Base-by-base conservation (phyloP, 148 eudicot genomes). In the Fagopyrum tataricum region DNA sequence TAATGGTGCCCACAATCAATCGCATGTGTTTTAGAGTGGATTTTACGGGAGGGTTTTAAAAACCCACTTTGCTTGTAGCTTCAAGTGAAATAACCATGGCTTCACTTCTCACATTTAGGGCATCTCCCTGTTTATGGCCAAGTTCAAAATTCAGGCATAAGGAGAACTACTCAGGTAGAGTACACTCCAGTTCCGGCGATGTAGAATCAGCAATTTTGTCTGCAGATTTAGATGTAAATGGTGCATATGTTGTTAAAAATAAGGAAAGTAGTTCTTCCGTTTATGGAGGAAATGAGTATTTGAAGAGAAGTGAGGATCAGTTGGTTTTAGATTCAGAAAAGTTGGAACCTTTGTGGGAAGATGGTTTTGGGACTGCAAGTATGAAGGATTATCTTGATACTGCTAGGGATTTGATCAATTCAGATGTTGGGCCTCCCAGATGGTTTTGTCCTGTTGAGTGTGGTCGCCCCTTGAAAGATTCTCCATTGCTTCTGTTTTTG, bases 391-490 rank as follows among this genome's bases (percentile, higher is more conserved):
- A 92, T 74, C 90, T 95, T 81, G 96, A 95, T 77, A 73, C 70
- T 78, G 83, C 94, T 8, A 82, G 73, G 48, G 96, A 92, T 5
- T 76, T 95, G 20, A 82, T 87, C 10, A 90, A 72, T 77, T 81
- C 92, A 4, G 99, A 95, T 75, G 94, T 90, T 4, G 99, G 99
- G 46, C 99, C 97, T 12, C 88, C 92, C 9, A 77, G 97, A 77
- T 95, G 97, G 97, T 88, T 95, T 80, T 84, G 84, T 74, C 99
- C 99, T 0, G 76, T 95, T n/a, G 90, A 88, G 46, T 88, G 88
- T 75, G 97, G 96, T 9, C 73, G 81, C 23, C 97, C 93, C 21
- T 73, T 90, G 46, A 78, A 83, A 55, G 86, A 83, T 80, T 87
- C 99, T 8, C 99, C 99, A 0, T 48, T 90, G 77, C 93, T 95